Conservation (phyloP, 192 early-diverging fungal genomes). For the Dissophora globulifera region DNA sequence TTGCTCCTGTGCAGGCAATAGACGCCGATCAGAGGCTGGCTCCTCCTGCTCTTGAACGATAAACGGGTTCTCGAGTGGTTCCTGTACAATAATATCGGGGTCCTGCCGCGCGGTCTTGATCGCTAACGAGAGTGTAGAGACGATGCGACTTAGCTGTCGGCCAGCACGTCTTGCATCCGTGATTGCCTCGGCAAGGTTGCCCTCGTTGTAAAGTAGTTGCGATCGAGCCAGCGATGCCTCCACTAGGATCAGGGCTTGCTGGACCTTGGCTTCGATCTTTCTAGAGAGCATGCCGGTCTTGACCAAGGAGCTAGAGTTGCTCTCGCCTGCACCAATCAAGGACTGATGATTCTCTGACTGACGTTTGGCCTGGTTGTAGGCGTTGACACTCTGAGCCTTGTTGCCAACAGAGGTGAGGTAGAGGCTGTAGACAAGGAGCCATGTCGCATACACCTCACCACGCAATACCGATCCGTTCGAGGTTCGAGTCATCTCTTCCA, state of each 20-base stretch:
- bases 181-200: constrained; percentile 56
- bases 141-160: constrained; percentile 45
- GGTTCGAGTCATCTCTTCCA: constrained; percentile 20
- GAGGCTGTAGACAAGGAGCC: constrained; percentile 65
- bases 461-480: background rate
- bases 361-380: constrained; percentile 31
- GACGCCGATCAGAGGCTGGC: background rate
- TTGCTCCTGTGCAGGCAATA: background rate
- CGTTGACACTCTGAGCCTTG: constrained; percentile 59
- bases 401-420: constrained; percentile 71
- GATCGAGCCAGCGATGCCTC: constrained; percentile 59
- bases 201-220: constrained; percentile 35
- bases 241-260: constrained; percentile 33
- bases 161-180: constrained; percentile 42
- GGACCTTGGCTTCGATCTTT: constrained; percentile 19
- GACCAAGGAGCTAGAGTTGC: background rate
- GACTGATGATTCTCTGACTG: background rate
- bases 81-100: background rate
- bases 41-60: constrained; percentile 4
- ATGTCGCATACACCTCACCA: constrained; percentile 48
- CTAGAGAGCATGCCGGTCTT: constrained; percentile 4
- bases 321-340: background rate
- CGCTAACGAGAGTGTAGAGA: constrained; percentile 36
- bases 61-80: constrained; percentile 39
- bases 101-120: constrained; percentile 19